phyloP scores from a whole-genome alignment of 371 early-diverging fungal genomes.

The Actinomortierella ambigua region DNA sequence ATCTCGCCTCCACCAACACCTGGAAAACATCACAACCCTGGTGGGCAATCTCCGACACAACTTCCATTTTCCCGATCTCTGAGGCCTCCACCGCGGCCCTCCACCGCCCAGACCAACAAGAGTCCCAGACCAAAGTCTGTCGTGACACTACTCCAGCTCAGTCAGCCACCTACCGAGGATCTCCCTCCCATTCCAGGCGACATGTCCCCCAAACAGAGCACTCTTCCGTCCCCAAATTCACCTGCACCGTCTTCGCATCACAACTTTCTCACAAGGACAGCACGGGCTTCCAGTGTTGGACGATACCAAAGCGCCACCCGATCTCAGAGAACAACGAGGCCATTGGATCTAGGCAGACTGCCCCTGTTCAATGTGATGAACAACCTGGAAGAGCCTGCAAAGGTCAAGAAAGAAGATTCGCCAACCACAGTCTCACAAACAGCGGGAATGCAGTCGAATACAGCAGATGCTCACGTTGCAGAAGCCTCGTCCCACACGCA shows the following conservation, averaged over 20 bases:
- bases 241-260: too few relatives aligned
- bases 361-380: not conserved
- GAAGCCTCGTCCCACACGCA: too few relatives aligned
- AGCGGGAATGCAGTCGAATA: too few relatives aligned
- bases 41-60: not conserved
- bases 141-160: constrained; percentile 21
- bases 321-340: not conserved
- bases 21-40: constrained; percentile 4
- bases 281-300: constrained; percentile 15
- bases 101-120: constrained; percentile 25
- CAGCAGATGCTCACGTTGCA: too few relatives aligned
- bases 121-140: constrained; percentile 11
- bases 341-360: not conserved
- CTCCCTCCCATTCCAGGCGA: constrained; percentile 33
- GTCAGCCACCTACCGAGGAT: constrained; percentile 33
- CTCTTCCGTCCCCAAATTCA: too few relatives aligned
- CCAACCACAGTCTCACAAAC: not conserved
- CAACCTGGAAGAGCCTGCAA: constrained; percentile 1
- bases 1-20: constrained; percentile 1
- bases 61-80: constrained; percentile 11
- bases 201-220: too few relatives aligned
- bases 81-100: constrained; percentile 31
- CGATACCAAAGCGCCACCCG: constrained; percentile 5
- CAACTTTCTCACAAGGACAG: not conserved
- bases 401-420: not conserved